Evolutionary conservation across 805 yeast species (phyloP).

Genomic region (Lipomyces yamadae): DNA sequence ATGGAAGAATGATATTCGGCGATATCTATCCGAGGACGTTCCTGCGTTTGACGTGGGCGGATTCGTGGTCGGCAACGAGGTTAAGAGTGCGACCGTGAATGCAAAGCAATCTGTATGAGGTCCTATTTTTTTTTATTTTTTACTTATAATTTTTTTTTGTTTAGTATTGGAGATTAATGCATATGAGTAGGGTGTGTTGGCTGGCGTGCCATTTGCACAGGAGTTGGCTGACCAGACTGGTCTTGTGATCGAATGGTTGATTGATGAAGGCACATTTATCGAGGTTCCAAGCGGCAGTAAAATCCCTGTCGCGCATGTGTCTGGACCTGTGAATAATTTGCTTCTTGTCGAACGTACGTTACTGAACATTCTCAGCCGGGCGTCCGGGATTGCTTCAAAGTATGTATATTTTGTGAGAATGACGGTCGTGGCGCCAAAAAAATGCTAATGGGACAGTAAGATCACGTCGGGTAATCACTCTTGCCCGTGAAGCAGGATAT

Average conservation of each 20-base stretch:
- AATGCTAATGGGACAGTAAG: slow-evolving; percentile 8
- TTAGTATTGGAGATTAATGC: no score
- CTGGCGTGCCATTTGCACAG: slow-evolving; percentile 87
- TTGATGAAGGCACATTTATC: slow-evolving; percentile 68
- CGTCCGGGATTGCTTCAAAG: slow-evolving; percentile 87
- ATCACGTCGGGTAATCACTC: slow-evolving; percentile 58
- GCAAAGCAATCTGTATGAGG: slow-evolving; percentile 63
- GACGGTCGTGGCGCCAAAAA: neutral
- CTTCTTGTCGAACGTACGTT: slow-evolving; percentile 86
- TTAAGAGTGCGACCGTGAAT: slow-evolving; percentile 73
- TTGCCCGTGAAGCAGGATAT: slow-evolving; percentile 73
- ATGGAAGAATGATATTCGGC: slow-evolving; percentile 80
- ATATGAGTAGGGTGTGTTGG: slow-evolving; percentile 61
- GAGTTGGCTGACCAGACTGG: slow-evolving; percentile 83
- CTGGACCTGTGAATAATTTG: slow-evolving; percentile 79
- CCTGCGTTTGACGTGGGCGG: slow-evolving; percentile 97
- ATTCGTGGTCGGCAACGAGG: slow-evolving; percentile 82
- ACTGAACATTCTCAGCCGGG: slow-evolving; percentile 76
- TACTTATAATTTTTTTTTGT: no score
- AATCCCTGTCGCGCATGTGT: slow-evolving; percentile 73
- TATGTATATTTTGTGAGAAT: slow-evolving; percentile 6
- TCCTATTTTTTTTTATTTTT: no score
- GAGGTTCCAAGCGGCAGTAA: slow-evolving; percentile 56
- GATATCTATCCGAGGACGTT: slow-evolving; percentile 83
- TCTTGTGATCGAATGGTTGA: slow-evolving; percentile 71